Evolutionary conservation across 768 basidiomycete genomes (phyloP), one percentile per base, ranked within the genome.

Genomic region (Dioszegia crocea): DNA sequence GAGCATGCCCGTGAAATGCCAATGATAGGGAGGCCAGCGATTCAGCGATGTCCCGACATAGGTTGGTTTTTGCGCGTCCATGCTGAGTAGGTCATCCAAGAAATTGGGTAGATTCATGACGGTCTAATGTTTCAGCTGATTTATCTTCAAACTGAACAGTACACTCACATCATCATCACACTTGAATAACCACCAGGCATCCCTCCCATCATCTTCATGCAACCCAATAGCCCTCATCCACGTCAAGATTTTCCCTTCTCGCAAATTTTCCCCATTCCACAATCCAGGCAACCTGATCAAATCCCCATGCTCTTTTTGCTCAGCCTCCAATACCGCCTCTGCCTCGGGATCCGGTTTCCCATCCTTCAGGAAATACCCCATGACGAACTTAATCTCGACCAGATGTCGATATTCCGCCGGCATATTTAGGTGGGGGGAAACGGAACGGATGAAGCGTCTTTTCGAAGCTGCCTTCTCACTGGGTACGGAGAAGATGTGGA

Each of bases 151-250:
- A 4, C 19, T 9, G 26, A 21, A 38, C 9, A 38, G 10, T 30
- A n/a, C 4, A 62, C 64, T 60, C 58, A 63, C 64, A 57, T 66
- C 64, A 38, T 66, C 64, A 45, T 66, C 64, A 24, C 59, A 29
- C 46, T 66, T 66, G 45, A 46, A 46, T 12, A 46, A 17, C 33
- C 46, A 66, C 61, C 51, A 62, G 4, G 51, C 47, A 11, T 50
- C 41, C 21, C 64, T 38, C 9, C 61, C 61, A 57, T 66, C 64
- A 2, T 55, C 19, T 4, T 44, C 40, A n/a, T n/a, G n/a, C 31
- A n/a, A n/a, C 24, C 59, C 59, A 11, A 55, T 44, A 6, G 41
- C 53, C 21, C 44, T 39, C 16, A 60, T 55, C 59, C 59, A 60
- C 21, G 44, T 29, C 6, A 56, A 38, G 6, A 60, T 55, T 41